Percentiles rank a stretch among this genome's conserved stretches.
These are phyloP conservation scores for Amanita phalloides DNA, from an alignment of 768 basidiomycete species.

Conservation along the genomic window DNA sequence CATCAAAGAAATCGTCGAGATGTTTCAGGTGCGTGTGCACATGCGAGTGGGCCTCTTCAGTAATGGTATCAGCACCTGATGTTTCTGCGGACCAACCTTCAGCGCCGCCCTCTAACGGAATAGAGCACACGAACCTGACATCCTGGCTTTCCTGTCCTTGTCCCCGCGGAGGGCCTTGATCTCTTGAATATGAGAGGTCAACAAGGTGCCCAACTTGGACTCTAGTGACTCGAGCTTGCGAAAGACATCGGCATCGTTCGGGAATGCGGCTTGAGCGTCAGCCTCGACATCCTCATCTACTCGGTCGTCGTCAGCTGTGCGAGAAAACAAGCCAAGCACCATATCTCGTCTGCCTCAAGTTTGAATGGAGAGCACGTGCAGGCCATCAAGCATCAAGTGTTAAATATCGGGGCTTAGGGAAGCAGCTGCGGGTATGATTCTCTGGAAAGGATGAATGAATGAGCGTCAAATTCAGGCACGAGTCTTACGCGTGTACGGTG, in stretches of 20 bases:
- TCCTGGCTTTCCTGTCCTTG: background rate
- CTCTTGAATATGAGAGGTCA: conserved; percentile 1
- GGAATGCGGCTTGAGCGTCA: background rate
- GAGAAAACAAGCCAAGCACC: background rate
- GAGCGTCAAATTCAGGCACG: background rate
- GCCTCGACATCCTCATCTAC: background rate
- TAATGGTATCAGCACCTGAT: background rate
- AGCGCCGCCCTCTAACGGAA: background rate
- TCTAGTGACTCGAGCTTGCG: background rate
- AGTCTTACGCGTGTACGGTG: background rate
- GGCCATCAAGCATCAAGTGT: too few species aligned
- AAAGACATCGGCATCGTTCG: background rate
- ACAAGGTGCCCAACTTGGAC: background rate
- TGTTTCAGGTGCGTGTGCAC: conserved; percentile 14
- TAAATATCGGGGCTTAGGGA: too few species aligned
- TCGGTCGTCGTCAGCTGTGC: background rate
- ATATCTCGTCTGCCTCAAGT: background rate
- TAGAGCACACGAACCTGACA: background rate
- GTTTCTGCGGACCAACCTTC: background rate
- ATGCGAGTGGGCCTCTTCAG: conserved; percentile 1
- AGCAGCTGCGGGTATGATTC: too few species aligned
- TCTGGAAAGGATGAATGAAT: too few species aligned
- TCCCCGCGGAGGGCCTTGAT: background rate
- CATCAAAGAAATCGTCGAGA: conserved; percentile 16
- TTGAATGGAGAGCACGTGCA: too few species aligned